These are phyloP conservation scores for Pueraria montana DNA, from an alignment of 306 rosid species.

Conservation along the genomic window DNA sequence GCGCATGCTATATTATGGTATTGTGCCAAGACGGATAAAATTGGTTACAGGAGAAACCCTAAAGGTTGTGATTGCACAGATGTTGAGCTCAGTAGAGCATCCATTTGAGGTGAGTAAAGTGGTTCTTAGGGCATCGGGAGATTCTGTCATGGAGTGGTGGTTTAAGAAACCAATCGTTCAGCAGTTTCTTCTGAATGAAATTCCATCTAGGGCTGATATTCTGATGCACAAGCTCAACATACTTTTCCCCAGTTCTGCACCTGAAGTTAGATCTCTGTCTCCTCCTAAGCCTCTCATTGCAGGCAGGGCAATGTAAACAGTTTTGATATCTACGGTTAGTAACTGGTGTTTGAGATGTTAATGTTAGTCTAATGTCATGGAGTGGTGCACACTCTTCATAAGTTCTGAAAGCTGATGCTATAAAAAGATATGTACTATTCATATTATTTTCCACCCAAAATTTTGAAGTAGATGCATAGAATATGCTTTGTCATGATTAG, in stretches of 20 bases:
- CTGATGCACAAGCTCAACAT: slow-evolving; percentile 93
- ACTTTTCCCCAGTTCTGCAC: slow-evolving; percentile 95
- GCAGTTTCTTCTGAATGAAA: slow-evolving; percentile 93
- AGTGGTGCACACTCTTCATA: slow-evolving; percentile 63
- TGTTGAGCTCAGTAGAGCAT: slow-evolving; percentile 88
- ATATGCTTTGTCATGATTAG: background rate
- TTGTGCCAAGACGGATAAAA: slow-evolving; percentile 87
- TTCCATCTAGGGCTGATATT: slow-evolving; percentile 86
- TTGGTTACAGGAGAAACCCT: slow-evolving; percentile 92
- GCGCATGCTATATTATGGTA: slow-evolving; percentile 92
- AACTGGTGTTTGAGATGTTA: slow-evolving; percentile 24
- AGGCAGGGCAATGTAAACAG: slow-evolving; percentile 59
- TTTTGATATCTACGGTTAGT: slow-evolving; percentile 39
- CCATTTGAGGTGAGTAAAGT: slow-evolving; percentile 98
- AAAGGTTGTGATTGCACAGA: slow-evolving; percentile 87
- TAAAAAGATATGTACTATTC: slow-evolving; percentile 45
- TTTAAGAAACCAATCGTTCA: slow-evolving; percentile 96
- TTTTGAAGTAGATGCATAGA: background rate
- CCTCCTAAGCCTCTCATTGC: slow-evolving; percentile 88
- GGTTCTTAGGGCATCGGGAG: slow-evolving; percentile 94
- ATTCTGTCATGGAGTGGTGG: slow-evolving; percentile 98
- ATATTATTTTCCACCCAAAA: background rate
- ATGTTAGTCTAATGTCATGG: slow-evolving; percentile 25
- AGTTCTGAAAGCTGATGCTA: slow-evolving; percentile 75
- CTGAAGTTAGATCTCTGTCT: slow-evolving; percentile 82